Evolutionary conservation across 208 protist genomes (phyloP), one percentile per base, ranked within the genome.

Genomic region (Tritrichomonas musculus): DNA sequence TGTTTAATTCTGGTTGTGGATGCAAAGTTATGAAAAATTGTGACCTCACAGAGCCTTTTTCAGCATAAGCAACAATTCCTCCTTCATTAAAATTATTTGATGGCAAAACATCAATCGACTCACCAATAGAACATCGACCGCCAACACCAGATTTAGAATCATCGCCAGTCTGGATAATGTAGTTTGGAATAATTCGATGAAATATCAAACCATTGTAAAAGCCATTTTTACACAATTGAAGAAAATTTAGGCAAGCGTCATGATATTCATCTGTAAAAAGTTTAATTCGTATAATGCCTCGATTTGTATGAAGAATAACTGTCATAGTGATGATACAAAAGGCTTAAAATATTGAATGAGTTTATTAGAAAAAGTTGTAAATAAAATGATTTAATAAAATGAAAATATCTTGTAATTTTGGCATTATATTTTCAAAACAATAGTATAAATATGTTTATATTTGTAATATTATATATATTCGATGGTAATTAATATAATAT

Each of bases 121-220:
- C 77, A 17, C 77, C 77, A 36, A 33, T 39, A 57, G 47, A n/a
- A 39, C 47, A 33, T 60, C 41, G 0, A 33, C 77, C 77, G n/a
- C 77, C 77, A 88, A 53, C n/a, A 41, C 77, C 77, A 47, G 77
- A 57, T 17, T 53, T 39, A 39, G 77, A 41, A 0, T 44, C 13
- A 39, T 94, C 92, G 1, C 93, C 92, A n/a, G 93, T 93, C 65
- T 94, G 94, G 20, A 94, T 57, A n/a, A 94, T 88, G 53, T 93
- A 94, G 20, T 88, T 77, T n/a, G 50, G 44, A 36, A 94, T 94
- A 92, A 92, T 82, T 47, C 94, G 82, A 93, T 94, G 94, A 77
- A 94, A 94, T 27, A 93, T 17, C 9, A 49, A 94, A n/a, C 53
- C 47, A 64, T 94, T 44, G 49, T 94, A 94, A 66, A 55, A 92